Base-by-base conservation (phyloP, 2,329 filamentous ascomycete genomes). In the Colletotrichum limetticola region DNA sequence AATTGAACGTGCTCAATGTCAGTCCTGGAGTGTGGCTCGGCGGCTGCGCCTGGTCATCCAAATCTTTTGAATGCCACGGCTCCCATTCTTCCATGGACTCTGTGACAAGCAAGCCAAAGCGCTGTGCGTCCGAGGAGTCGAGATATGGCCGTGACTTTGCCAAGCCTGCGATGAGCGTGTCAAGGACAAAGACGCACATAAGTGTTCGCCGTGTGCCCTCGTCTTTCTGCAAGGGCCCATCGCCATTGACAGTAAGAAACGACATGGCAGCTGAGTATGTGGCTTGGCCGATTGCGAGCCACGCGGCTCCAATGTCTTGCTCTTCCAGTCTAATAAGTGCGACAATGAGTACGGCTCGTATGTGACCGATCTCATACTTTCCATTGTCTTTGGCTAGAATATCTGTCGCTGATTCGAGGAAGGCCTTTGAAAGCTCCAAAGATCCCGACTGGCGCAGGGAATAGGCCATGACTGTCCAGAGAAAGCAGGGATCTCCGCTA, bases 391-490 rank as follows among this genome's bases (percentile, higher is more conserved):
- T n/a, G 8, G 26, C n/a, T 1, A 69, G n/a, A 46, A 59, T 26
- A 7, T 28, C 19, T 12, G 2, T 35, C 1, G 35, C 35, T 24
- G 22, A 35, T 11, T 28, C 24, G 14, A 35, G 59, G 42, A 68
- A 30, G 5, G 16, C 3, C 3, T 24, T 28, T 19, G 59, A n/a
- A 42, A 53, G 4, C 32, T 46, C 49, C n/a, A 42, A 42, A 24
- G 49, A n/a, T 26, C 52, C 52, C 8, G 32, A n/a, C 7, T 62
- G 32, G 1, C 24, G 26, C 4, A 42, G 55, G 24, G 65, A 59
- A 52, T 69, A 72, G 22, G 69, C 60, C n/a, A 74, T n/a, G 6
- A 72, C 57, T 12, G 69, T 65, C 72, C 64, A 68, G 6, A 72
- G 3, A 7, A 63, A 57, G n/a, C 52, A 26, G 2, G 65, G 24